These are phyloP conservation scores for Scheffersomyces stambukii DNA, from an alignment of 1,139 yeast species.

Conservation along the genomic window DNA sequence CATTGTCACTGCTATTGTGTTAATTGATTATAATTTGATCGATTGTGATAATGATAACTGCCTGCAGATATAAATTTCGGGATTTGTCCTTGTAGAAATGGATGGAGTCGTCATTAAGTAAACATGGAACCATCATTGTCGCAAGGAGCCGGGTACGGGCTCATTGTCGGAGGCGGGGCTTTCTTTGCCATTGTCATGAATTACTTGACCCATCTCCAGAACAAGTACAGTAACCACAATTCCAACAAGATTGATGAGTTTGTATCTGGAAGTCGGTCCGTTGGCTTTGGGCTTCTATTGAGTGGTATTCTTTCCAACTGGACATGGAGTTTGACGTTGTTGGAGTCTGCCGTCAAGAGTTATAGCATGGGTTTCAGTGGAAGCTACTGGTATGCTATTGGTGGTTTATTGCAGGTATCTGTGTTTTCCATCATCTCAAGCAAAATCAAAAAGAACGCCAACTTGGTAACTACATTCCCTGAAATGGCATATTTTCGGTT, in stretches of 20 bases:
- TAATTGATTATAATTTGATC: no score
- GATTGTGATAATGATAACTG: no score
- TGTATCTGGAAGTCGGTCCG: conserved; percentile 31
- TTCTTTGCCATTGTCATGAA: conserved; percentile 31
- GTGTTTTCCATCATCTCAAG: conserved; percentile 35
- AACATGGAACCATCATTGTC: conserved; percentile 25
- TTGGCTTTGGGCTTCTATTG: conserved; percentile 28
- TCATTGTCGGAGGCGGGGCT: conserved; percentile 31
- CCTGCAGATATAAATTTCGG: no score
- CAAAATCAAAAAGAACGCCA: conserved; percentile 34
- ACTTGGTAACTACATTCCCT: conserved; percentile 35
- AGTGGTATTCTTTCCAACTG: conserved; percentile 33
- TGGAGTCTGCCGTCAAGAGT: conserved; percentile 11
- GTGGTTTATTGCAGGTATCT: conserved; percentile 32
- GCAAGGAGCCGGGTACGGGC: conserved; percentile 34
- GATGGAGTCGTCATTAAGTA: no score
- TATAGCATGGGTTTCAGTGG: conserved; percentile 21
- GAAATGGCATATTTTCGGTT: conserved; percentile 35
- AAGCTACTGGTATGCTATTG: conserved; percentile 29
- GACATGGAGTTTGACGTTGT: conserved; percentile 35
- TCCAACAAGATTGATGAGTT: conserved; percentile 31
- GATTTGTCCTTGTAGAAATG: no score
- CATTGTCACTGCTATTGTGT: no score
- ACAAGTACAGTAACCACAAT: conserved; percentile 21
- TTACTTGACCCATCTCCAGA: conserved; percentile 24